Evolutionary conservation across 2,329 filamentous ascomycete genomes (phyloP), one percentile per base, ranked within the genome.

Genomic region (Calonectria multiphialidica): DNA sequence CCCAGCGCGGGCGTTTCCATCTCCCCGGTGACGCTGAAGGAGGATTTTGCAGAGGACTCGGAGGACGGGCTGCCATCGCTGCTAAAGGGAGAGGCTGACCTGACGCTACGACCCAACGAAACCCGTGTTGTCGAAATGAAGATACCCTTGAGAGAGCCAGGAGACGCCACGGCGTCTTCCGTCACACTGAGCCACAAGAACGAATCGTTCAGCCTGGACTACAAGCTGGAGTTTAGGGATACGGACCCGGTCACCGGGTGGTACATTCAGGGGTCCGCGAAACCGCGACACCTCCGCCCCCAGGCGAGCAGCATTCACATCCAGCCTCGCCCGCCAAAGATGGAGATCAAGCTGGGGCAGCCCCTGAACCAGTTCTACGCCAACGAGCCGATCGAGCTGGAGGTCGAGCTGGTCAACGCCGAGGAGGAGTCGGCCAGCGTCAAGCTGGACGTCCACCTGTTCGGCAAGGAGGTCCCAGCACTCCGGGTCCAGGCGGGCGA

Each of bases 301-400:
- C 86, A 89, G 57, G 84, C 89, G 10, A 86, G 90, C 40, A 85
- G 86, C 2, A 90, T 98, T 68, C 92, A 91, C 68, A 92, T 99
- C 28, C 88, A 95, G 66, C 96, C 97, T 1, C 94, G 97, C 75
- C 97, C 96, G 33, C 97, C 97, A 0, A 98, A 98, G 83, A 91
- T 99, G 86, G 92, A 95, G 77, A 90, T 99, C 55, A 89, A 86
- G 30, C 85, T 95, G 12, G 86, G 90, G 2, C 88, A 91, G 47
- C 83, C 93, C 9, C 86, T 89, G 69, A 88, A 91, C 15, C 92
- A 95, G 67, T 97, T 96, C 82, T 98, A 98, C 81, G 94, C 94
- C 1, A 93, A 97, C 78, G 97, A 99, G 84, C 82, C 86, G 0
- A 90, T 98, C 33, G 86, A 86, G 8, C 82, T 98, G 25, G 85